phyloP scores from a whole-genome alignment of 352 stramenopile genomes.

The Phytophthora cryptogea region DNA sequence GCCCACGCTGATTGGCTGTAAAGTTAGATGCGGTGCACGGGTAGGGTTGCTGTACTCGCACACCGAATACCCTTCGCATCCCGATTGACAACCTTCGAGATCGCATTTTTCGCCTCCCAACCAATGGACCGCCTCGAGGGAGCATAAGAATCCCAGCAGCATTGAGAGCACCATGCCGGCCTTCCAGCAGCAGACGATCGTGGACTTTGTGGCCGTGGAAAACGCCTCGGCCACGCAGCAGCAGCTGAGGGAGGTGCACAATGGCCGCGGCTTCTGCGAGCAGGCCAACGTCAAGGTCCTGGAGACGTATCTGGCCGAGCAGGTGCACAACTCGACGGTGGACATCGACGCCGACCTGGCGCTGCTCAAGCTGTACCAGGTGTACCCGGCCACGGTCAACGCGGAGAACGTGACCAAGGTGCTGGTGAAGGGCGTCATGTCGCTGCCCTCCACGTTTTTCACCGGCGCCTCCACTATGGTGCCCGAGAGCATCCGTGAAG shows the following conservation, averaged over 20 bases:
- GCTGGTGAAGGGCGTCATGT: constrained; percentile 73
- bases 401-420: constrained; percentile 66
- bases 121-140: constrained; percentile 22
- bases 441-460: constrained; percentile 78
- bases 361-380: constrained; percentile 83
- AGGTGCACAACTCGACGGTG: constrained; percentile 60
- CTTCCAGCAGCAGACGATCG: constrained; percentile 64
- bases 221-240: constrained; percentile 56
- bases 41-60: constrained; percentile 4
- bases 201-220: constrained; percentile 62
- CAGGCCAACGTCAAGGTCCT: constrained; percentile 50
- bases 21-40: constrained; percentile 1
- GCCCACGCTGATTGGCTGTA: constrained; percentile 15
- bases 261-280: constrained; percentile 57
- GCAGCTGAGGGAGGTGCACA: constrained; percentile 53
- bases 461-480: constrained; percentile 72
- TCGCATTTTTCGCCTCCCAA: constrained; percentile 29
- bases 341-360: constrained; percentile 81
- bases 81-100: constrained; percentile 5
- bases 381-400: constrained; percentile 67
- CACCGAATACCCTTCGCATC: constrained; percentile 4
- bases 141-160: constrained; percentile 26
- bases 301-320: constrained; percentile 77
- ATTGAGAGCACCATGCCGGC: constrained; percentile 48
- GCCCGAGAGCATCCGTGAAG: constrained; percentile 69